phyloP scores from a whole-genome alignment of 495 filamentous ascomycete species.

The Usnea hakonensis region DNA sequence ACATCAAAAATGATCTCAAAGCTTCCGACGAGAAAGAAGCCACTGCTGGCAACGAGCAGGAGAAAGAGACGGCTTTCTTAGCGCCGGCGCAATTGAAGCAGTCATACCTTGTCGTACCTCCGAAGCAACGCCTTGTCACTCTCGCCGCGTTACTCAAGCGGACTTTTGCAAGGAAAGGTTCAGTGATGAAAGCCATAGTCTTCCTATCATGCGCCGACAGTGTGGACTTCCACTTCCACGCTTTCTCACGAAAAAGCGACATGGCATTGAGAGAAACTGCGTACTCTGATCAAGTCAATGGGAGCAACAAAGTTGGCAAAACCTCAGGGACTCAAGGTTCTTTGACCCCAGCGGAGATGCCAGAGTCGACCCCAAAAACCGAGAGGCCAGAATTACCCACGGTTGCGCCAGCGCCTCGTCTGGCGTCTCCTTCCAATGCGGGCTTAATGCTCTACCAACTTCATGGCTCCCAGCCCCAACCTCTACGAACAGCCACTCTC shows the following conservation, averaged over 20 bases:
- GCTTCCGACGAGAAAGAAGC: neutral
- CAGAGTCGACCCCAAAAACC: slow-evolving; percentile 15
- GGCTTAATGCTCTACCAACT: slow-evolving; percentile 69
- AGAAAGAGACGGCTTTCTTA: slow-evolving; percentile 57
- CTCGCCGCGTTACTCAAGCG: slow-evolving; percentile 75
- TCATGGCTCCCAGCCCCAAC: slow-evolving; percentile 88
- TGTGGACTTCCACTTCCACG: slow-evolving; percentile 90
- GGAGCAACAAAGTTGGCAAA: slow-evolving; percentile 16
- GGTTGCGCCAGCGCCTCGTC: slow-evolving; percentile 41
- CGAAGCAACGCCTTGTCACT: slow-evolving; percentile 83
- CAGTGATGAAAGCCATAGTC: slow-evolving; percentile 88
- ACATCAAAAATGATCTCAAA: slow-evolving; percentile 62
- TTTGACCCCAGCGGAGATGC: neutral
- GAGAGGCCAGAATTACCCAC: slow-evolving; percentile 33
- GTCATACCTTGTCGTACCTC: slow-evolving; percentile 73
- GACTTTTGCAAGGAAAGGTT: slow-evolving; percentile 75
- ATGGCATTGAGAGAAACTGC: slow-evolving; percentile 24
- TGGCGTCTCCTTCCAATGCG: slow-evolving; percentile 44
- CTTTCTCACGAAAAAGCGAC: slow-evolving; percentile 51
- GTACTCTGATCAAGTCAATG: neutral
- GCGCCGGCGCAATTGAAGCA: slow-evolving; percentile 92
- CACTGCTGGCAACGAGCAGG: slow-evolving; percentile 16
- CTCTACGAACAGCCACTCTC: slow-evolving; percentile 76
- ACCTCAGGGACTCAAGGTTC: slow-evolving; percentile 20
- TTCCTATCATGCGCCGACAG: slow-evolving; percentile 96